These are phyloP conservation scores for Colletotrichum zoysiae DNA, from an alignment of 2,329 filamentous ascomycete species.

Conservation along the genomic window DNA sequence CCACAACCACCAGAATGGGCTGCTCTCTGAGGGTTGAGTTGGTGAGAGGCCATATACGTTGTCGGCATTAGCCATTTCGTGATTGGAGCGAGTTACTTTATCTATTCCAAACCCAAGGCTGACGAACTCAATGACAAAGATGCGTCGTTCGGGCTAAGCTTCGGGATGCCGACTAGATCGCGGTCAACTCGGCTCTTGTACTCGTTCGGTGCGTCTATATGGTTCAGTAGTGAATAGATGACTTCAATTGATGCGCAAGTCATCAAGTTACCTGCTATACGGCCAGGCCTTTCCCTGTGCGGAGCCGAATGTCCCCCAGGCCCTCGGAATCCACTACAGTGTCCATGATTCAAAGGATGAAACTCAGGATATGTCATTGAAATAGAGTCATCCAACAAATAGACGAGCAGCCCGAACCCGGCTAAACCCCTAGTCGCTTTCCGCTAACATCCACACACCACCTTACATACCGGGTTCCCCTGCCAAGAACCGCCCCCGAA, in stretches of 20 bases:
- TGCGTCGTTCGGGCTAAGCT: neutral
- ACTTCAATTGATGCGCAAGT: neutral
- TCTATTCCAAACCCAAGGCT: neutral
- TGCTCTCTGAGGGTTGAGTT: neutral
- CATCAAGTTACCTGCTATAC: neutral
- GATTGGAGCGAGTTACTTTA: neutral
- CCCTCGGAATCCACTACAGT: neutral
- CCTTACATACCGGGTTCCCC: neutral
- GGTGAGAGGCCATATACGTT: neutral
- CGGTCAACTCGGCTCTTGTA: neutral
- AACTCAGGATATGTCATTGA: slow-evolving; percentile 1
- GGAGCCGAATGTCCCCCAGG: neutral
- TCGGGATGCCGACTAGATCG: neutral
- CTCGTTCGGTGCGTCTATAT: neutral
- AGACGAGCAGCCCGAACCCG: neutral
- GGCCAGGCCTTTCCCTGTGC: too few relatives aligned
- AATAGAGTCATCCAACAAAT: slow-evolving; percentile 1
- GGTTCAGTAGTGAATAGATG: neutral
- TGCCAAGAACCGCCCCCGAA: neutral
- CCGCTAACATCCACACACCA: neutral
- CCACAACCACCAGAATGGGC: neutral
- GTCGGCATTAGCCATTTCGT: neutral
- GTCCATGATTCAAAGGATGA: neutral
- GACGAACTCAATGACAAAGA: neutral
- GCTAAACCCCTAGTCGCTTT: neutral